Evolutionary conservation across 2,329 filamentous ascomycete genomes (phyloP).

Genomic region (Pseudogymnoascus verrucosus): DNA sequence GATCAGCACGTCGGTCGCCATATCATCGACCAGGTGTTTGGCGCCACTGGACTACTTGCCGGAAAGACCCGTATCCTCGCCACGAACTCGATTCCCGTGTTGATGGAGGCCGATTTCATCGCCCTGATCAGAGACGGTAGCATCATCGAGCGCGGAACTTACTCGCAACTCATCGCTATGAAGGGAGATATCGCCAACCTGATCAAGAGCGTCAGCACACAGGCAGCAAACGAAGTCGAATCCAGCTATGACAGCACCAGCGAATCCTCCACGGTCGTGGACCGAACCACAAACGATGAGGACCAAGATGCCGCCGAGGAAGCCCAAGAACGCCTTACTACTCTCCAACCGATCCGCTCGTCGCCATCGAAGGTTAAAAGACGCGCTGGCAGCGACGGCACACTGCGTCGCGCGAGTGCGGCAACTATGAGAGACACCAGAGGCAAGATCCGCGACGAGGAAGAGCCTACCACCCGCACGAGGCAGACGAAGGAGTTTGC

Average conservation of each 20-base stretch:
- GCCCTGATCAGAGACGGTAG: slow-evolving; percentile 74
- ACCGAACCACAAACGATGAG: slow-evolving; percentile 40
- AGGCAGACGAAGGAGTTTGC: slow-evolving; percentile 80
- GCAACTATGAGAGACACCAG: slow-evolving; percentile 82
- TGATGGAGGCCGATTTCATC: slow-evolving; percentile 85
- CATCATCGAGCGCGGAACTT: slow-evolving; percentile 82
- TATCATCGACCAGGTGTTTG: slow-evolving; percentile 89
- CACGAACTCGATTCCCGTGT: slow-evolving; percentile 88
- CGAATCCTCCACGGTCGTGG: slow-evolving; percentile 51
- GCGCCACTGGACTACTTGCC: slow-evolving; percentile 69
- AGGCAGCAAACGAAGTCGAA: slow-evolving; percentile 36
- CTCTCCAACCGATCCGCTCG: slow-evolving; percentile 64
- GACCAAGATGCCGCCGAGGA: slow-evolving; percentile 62
- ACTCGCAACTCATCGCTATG: slow-evolving; percentile 84
- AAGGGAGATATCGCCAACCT: slow-evolving; percentile 83
- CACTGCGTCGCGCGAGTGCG: slow-evolving; percentile 81
- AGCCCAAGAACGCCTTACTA: slow-evolving; percentile 67
- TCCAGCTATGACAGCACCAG: slow-evolving; percentile 41
- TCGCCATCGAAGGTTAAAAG: slow-evolving; percentile 41
- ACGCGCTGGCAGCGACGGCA: slow-evolving; percentile 64
- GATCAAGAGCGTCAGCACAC: slow-evolving; percentile 64
- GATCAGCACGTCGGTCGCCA: slow-evolving; percentile 95
- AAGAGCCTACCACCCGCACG: slow-evolving; percentile 62
- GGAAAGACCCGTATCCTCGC: slow-evolving; percentile 88
- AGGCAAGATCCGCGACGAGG: slow-evolving; percentile 78